Percentiles rank a stretch among this genome's conserved stretches.
Conservation (phyloP, 2,329 filamentous ascomycete genomes). For the Lecanicillium sp. region DNA sequence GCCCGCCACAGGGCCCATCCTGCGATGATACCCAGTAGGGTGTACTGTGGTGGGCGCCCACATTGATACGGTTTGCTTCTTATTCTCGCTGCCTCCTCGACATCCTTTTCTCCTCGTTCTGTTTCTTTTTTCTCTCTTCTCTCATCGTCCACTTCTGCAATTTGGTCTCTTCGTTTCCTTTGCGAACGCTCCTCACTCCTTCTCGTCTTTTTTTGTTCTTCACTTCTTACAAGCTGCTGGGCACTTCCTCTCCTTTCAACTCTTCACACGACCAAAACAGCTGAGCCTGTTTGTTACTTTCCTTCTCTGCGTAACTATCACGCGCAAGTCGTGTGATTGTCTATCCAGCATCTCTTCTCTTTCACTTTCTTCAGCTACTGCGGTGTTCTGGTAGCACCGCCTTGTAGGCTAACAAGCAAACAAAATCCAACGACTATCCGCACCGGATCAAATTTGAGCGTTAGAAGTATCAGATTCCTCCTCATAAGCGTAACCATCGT, state of each 20-base stretch:
- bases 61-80: too few relatives aligned
- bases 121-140: not conserved
- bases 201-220: not conserved
- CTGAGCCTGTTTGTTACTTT: constrained; percentile 5
- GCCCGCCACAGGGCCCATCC: too few relatives aligned
- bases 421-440: not conserved
- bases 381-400: constrained; percentile 9
- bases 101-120: not conserved
- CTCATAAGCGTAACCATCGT: not conserved
- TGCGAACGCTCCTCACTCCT: not conserved
- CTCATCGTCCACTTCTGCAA: not conserved
- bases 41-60: too few relatives aligned
- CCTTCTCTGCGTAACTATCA: constrained; percentile 8
- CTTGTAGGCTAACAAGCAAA: constrained; percentile 1
- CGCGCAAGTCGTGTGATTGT: constrained; percentile 9
- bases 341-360: constrained; percentile 4
- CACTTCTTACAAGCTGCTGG: constrained; percentile 6
- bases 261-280: constrained; percentile 1
- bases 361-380: constrained; percentile 1
- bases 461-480: not conserved
- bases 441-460: too few relatives aligned
- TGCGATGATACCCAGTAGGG: too few relatives aligned
- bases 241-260: constrained; percentile 7
- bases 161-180: not conserved
- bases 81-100: not conserved